These are phyloP conservation scores for Aspergillus wentii DNA, from an alignment of 495 filamentous ascomycete genomes.

Conservation along the genomic window DNA sequence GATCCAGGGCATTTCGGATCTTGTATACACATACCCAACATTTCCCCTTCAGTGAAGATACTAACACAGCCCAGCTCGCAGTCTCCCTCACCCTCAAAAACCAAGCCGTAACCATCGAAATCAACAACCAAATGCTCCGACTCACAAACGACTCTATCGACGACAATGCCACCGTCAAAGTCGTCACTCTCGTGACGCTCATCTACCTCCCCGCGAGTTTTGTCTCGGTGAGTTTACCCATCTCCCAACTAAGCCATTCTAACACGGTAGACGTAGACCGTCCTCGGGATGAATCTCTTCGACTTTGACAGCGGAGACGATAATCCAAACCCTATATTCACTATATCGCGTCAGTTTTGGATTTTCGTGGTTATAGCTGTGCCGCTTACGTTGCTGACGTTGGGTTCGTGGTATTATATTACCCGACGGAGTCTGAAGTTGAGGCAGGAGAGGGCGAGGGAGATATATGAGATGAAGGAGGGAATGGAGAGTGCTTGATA, in stretches of 20 bases:
- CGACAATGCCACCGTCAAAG: slow-evolving; percentile 28
- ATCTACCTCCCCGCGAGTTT: slow-evolving; percentile 38
- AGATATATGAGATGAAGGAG: no score
- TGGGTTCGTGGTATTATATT: slow-evolving; percentile 15
- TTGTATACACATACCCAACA: slow-evolving; percentile 15
- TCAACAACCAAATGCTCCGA: slow-evolving; percentile 29
- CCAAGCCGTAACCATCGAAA: slow-evolving; percentile 11
- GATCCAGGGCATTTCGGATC: slow-evolving; percentile 11
- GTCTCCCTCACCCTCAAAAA: slow-evolving; percentile 27
- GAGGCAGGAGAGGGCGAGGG: no score
- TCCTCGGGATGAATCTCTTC: slow-evolving; percentile 28
- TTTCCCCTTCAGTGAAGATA: slow-evolving; percentile 12
- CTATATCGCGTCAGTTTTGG: slow-evolving; percentile 27
- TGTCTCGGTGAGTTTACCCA: slow-evolving; percentile 28
- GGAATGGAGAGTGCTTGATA: no score
- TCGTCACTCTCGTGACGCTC: slow-evolving; percentile 35
- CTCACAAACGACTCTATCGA: slow-evolving; percentile 29
- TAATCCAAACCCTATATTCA: slow-evolving; percentile 7
- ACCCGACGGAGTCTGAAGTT: slow-evolving; percentile 1
- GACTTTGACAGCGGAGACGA: slow-evolving; percentile 8
- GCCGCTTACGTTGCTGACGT: slow-evolving; percentile 21
- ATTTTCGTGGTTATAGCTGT: slow-evolving; percentile 24
- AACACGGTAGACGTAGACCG: no score
- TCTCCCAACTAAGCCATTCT: no score
- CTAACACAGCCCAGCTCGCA: slow-evolving; percentile 16